phyloP scores from a whole-genome alignment of 257 asterid species.

The Solanum gracilifrons region DNA sequence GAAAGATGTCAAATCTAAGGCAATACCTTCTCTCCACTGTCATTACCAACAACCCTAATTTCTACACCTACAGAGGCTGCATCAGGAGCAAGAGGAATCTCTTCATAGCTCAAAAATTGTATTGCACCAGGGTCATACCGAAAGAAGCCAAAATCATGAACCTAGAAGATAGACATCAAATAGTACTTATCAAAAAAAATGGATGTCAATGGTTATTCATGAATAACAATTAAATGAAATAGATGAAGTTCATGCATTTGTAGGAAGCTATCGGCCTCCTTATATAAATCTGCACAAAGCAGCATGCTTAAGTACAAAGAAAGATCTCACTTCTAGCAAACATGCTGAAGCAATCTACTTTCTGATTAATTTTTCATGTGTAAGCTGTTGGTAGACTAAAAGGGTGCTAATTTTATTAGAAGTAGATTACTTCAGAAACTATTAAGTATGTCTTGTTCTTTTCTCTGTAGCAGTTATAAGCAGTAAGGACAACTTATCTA shows the following conservation, averaged over 20 bases:
- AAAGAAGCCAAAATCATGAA: slow-evolving; percentile 96
- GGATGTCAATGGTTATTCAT: not conserved
- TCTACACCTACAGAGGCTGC: slow-evolving; percentile 96
- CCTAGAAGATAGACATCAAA: slow-evolving; percentile 28
- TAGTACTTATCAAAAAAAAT: not conserved
- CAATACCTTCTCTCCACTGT: slow-evolving; percentile 96
- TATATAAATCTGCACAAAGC: not conserved
- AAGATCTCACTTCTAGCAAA: not conserved
- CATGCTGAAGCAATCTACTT: not conserved
- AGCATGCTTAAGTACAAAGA: not conserved
- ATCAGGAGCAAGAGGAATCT: slow-evolving; percentile 93
- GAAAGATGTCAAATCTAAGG: not conserved
- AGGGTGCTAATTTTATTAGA: not conserved
- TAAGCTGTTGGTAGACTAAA: not conserved
- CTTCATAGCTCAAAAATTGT: slow-evolving; percentile 89
- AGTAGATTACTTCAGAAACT: not conserved
- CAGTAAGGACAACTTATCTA: not conserved
- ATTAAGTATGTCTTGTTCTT: too few relatives aligned
- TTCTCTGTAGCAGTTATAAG: not conserved
- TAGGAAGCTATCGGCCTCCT: not conserved
- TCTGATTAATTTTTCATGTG: not conserved
- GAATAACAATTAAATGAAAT: not conserved
- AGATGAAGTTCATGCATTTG: not conserved
- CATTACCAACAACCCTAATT: slow-evolving; percentile 97
- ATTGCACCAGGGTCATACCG: slow-evolving; percentile 80